Percentiles rank a stretch among this genome's conserved stretches.
These are phyloP conservation scores for Solanum megistacrolobum DNA, from an alignment of 257 asterid genomes.

Conservation along the genomic window DNA sequence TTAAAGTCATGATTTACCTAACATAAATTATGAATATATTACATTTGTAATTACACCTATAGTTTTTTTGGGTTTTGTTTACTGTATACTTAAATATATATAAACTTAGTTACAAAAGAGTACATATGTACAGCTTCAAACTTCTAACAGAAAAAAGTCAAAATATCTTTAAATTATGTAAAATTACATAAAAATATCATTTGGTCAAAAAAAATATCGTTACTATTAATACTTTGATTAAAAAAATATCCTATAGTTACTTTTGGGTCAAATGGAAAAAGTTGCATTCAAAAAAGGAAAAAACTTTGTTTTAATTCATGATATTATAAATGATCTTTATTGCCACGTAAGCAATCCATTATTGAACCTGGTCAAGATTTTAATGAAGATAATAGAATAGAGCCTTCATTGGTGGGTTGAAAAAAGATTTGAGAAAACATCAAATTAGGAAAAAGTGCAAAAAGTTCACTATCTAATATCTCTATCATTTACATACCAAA, in stretches of 20 bases:
- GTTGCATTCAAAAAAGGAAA: not conserved
- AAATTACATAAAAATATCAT: too few species aligned
- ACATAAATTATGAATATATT: not conserved
- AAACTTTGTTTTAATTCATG: not conserved
- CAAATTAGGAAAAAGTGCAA: not conserved
- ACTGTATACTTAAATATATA: too few species aligned
- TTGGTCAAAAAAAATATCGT: too few species aligned
- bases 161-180: too few species aligned
- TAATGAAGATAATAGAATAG: not conserved
- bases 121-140: too few species aligned
- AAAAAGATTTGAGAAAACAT: not conserved
- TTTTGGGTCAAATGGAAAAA: not conserved
- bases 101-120: too few species aligned
- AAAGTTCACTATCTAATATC: not conserved
- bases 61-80: not conserved
- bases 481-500: not conserved
- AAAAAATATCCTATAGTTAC: not conserved
- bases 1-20: not conserved
- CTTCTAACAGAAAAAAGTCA: too few species aligned
- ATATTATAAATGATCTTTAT: not conserved
- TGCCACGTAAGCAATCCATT: not conserved
- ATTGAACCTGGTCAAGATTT: not conserved
- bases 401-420: not conserved
- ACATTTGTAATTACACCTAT: not conserved
- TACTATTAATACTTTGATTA: too few species aligned